phyloP scores from a whole-genome alignment of 768 basidiomycete genomes.

The Termitomyces sp. region DNA sequence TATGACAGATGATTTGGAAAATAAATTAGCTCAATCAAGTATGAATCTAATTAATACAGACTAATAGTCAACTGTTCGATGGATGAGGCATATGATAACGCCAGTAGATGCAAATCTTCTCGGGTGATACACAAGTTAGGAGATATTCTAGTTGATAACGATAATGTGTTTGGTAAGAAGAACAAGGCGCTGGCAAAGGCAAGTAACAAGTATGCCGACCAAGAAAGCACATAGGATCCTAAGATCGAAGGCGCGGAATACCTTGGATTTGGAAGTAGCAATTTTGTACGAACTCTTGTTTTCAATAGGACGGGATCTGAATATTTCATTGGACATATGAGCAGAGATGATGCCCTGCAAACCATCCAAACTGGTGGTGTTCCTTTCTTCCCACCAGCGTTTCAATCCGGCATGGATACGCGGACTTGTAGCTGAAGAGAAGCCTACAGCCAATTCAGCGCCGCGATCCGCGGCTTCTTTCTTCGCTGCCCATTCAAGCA shows the following conservation, averaged over 20 bases:
- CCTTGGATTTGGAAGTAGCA: conserved; percentile 1
- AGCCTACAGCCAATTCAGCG: conserved; percentile 17
- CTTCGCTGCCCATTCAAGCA: conserved; percentile 44
- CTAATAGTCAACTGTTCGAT: not conserved
- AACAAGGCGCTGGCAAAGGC: conserved; percentile 8
- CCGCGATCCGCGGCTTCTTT: conserved; percentile 39
- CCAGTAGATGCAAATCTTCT: not conserved
- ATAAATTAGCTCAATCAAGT: not conserved
- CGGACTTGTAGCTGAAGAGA: conserved; percentile 15
- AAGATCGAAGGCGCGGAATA: conserved; percentile 6
- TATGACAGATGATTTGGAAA: not conserved
- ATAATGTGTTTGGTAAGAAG: conserved; percentile 7
- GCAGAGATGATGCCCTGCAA: conserved; percentile 42
- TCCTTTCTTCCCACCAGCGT: conserved; percentile 52
- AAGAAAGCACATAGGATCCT: conserved; percentile 14
- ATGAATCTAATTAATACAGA: not conserved
- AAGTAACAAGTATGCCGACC: conserved; percentile 12
- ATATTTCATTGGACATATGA: conserved; percentile 16
- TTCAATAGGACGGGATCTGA: conserved; percentile 11
- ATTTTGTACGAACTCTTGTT: conserved; percentile 7
- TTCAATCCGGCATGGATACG: conserved; percentile 39
- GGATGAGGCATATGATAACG: not conserved
- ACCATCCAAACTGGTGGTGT: conserved; percentile 53
- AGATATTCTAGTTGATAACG: conserved; percentile 1
- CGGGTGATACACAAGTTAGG: not conserved